phyloP scores from a whole-genome alignment of 768 basidiomycete species.

The Rhodotorula paludigena region DNA sequence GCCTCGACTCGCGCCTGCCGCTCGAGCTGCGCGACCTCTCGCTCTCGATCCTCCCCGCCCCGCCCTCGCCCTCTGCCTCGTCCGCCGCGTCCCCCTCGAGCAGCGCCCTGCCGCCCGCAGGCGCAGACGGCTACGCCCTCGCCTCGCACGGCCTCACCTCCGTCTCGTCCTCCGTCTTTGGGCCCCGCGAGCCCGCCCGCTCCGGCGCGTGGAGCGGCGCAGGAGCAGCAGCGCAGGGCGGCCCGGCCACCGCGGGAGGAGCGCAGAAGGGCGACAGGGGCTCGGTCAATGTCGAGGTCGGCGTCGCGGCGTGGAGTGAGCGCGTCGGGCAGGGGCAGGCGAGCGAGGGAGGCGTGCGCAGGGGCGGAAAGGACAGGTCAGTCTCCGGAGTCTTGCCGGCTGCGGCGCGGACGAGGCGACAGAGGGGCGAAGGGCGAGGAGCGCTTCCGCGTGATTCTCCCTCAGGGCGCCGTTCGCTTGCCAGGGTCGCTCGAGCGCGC shows the following conservation, averaged over 20 bases:
- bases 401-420: background rate
- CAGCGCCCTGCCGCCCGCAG: constrained; percentile 55
- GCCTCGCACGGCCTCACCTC: constrained; percentile 86
- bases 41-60: constrained; percentile 59
- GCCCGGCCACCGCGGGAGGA: constrained; percentile 8
- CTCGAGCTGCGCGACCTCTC: constrained; percentile 78
- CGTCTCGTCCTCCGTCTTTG: constrained; percentile 80
- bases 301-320: constrained; percentile 78
- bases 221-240: background rate
- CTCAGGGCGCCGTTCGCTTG: constrained; percentile 16
- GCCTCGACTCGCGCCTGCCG: constrained; percentile 87
- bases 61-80: constrained; percentile 1
- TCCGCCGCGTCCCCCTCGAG: constrained; percentile 21
- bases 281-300: constrained; percentile 81
- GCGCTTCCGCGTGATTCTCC: background rate
- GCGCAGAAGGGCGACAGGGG: constrained; percentile 69
- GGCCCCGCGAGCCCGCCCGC: constrained; percentile 81
- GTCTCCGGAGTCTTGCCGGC: background rate
- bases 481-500: background rate
- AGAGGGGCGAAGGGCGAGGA: background rate
- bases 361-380: constrained; percentile 34
- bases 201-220: constrained; percentile 51
- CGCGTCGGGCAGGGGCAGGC: constrained; percentile 55
- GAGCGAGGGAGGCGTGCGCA: constrained; percentile 23
- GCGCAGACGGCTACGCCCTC: constrained; percentile 78